Conservation (phyloP, 768 basidiomycete genomes). For the Filobasidium wieringae region DNA sequence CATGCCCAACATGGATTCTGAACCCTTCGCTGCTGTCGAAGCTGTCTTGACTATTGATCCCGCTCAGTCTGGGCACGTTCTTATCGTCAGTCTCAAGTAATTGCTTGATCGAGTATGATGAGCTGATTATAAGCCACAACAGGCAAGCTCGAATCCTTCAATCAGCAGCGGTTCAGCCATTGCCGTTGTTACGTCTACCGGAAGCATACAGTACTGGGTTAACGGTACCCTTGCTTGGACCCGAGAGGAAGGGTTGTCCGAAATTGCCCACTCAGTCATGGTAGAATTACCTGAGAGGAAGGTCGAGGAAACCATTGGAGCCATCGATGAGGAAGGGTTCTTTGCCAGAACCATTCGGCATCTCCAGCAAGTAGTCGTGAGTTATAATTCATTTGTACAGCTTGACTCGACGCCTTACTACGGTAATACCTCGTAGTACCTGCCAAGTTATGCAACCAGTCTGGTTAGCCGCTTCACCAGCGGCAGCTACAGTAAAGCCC, state of each 20-base stretch:
- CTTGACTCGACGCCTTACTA: background rate
- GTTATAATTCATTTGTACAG: background rate
- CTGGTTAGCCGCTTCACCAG: constrained; percentile 58
- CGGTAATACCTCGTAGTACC: constrained; percentile 43
- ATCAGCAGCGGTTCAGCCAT: constrained; percentile 38
- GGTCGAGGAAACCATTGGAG: constrained; percentile 31
- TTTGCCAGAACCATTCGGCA: constrained; percentile 26
- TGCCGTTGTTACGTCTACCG: constrained; percentile 59
- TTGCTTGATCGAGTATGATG: too few species aligned
- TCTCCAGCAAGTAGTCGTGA: constrained; percentile 29
- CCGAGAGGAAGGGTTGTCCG: constrained; percentile 66
- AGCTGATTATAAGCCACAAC: too few species aligned
- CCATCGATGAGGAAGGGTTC: constrained; percentile 32
- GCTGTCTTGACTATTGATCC: too few species aligned
- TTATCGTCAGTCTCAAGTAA: too few species aligned
- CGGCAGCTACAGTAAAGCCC: constrained; percentile 28
- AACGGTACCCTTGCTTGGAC: constrained; percentile 49
- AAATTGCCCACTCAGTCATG: constrained; percentile 54
- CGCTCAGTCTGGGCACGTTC: too few species aligned
- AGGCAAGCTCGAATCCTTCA: constrained; percentile 11
- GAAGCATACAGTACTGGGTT: constrained; percentile 61
- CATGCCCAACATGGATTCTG: too few species aligned
- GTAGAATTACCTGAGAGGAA: constrained; percentile 63
- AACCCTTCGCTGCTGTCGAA: too few species aligned
- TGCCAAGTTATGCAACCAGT: constrained; percentile 56